Base-by-base conservation (phyloP, 352 stramenopile species). In the Phytophthora parvispora region DNA sequence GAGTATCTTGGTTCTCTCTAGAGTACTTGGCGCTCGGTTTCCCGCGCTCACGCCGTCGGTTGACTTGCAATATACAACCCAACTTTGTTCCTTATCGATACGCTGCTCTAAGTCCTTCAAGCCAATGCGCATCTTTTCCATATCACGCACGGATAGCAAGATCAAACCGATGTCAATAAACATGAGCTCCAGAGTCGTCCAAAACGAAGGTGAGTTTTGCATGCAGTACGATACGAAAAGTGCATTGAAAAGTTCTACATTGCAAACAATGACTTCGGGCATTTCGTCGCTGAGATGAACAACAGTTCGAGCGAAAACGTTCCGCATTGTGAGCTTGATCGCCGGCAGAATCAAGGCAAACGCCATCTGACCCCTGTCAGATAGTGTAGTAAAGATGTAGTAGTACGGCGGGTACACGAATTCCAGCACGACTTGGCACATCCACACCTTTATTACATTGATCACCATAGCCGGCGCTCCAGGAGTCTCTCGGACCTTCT, bases 171-270 rank as follows among this genome's bases (percentile, higher is more conserved):
- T 34, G 18, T 66, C 47, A 3, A 66, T 16, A 36, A 27, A 7
- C 47, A 60, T 60, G 4, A 66, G 31, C n/a, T 59, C 59, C 8
- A 66, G 10, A 6, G 47, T 66, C 12, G 20, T 52, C 47, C 47
- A 66, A 8, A 66, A 16, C 10, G 48, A 60, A 0, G 59, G 59
- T 3, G 59, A 65, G 12, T 65, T 65, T 7, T 65, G 58, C 58
- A 65, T 58, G 9, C 59, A 52, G n/a, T 53, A 66, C 2, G 34
- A 40, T 4, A 52, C 12, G 27, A 60, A 66, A 0, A 66, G 27
- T 3, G 59, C 32, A 22, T 45, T 34, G 28, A 52, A 60, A 2
- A 66, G 25, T 18, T 66, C 59, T 7, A 27, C 49, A 8, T 50
- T 50, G 32, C 58, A 65, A 1, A 65, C 32, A 9, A 66, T 25